Base-by-base conservation (phyloP, 164 flowering plant species). In the Vitis cinerea region DNA sequence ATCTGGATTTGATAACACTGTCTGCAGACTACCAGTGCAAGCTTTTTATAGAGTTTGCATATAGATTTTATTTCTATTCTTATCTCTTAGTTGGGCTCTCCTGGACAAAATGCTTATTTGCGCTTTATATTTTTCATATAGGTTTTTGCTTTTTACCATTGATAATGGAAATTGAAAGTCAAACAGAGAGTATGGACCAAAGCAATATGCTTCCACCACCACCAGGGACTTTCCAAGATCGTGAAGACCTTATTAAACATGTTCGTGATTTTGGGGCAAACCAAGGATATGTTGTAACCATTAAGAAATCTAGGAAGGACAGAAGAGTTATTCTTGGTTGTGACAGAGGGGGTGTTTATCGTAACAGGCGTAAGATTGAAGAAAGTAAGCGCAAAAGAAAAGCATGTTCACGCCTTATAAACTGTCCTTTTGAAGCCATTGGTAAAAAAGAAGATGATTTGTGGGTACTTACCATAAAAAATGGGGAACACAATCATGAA, bases 231-330 rank as follows among this genome's bases (percentile, higher is more conserved):
- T 83, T 83, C 70, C 48, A 70, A 67, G 73, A 74, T 69, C 77
- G 85, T 23, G 82, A 83, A 47, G 81, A 83, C 15, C 85, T 83
- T 52, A 75, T 83, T 27, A 57, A 66, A 58, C 61, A 83, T 78
- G 85, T 83, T 54, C 75, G 85, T 30, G 79, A 80, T 17, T 80
- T 75, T 76, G 83, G 78, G 15, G 74, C 74, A 3, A 44, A 15
- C 61, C 85, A 83, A 70, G 86, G 86, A 23, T 83, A 78, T 67
- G 81, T 83, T 15, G 81, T 83, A 19, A 80, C 82, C 8, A 83
- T 83, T 10, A 80, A 83, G 69, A 74, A 69, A 59, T 80, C 86
- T 19, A 73, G 65, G 69, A 83, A 70, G 74, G 86, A 80, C 16
- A 74, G 66, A 60, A 48, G 67, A 30, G 86, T 83, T 15, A 63